Evolutionary conservation across 2,329 filamentous ascomycete genomes (phyloP).

Genomic region (Magnaporthales sp.): DNA sequence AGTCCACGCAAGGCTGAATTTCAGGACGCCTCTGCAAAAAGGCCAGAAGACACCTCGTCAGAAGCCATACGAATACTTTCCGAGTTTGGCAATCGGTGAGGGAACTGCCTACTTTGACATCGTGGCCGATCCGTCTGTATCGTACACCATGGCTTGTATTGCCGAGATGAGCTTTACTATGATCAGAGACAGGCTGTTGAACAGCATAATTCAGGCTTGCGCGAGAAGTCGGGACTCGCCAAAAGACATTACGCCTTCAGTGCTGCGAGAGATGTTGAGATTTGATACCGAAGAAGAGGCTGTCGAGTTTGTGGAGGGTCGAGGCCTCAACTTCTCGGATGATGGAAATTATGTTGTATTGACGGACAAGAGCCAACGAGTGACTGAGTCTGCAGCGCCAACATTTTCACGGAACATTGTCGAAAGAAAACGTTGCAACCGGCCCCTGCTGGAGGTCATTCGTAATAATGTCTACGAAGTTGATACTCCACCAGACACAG

Average conservation of each 20-base stretch:
- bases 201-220: conserved; percentile 45
- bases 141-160: conserved; percentile 63
- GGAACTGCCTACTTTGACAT: conserved; percentile 49
- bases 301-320: conserved; percentile 52
- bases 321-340: conserved; percentile 42
- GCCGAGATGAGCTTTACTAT: conserved; percentile 59
- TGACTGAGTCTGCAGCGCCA: conserved; percentile 29
- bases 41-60: neutral
- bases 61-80: conserved; percentile 1
- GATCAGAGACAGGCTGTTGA: conserved; percentile 49
- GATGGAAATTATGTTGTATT: conserved; percentile 33
- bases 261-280: conserved; percentile 47
- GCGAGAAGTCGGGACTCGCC: conserved; percentile 47
- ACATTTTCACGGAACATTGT: conserved; percentile 47
- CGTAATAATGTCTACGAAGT: conserved; percentile 44
- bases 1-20: conserved; percentile 41
- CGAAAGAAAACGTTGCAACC: conserved; percentile 47
- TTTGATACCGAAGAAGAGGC: conserved; percentile 64
- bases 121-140: conserved; percentile 45
- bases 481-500: conserved; percentile 7
- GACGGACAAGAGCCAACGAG: conserved; percentile 19
- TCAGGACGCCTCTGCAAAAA: neutral
- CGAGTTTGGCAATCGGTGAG: conserved; percentile 4
- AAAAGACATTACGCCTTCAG: conserved; percentile 49
- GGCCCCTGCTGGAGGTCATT: conserved; percentile 45